Evolutionary conservation across 73 alveolate species (phyloP), one percentile per base, ranked within the genome.

Genomic region (Paraurostyla sp.): DNA sequence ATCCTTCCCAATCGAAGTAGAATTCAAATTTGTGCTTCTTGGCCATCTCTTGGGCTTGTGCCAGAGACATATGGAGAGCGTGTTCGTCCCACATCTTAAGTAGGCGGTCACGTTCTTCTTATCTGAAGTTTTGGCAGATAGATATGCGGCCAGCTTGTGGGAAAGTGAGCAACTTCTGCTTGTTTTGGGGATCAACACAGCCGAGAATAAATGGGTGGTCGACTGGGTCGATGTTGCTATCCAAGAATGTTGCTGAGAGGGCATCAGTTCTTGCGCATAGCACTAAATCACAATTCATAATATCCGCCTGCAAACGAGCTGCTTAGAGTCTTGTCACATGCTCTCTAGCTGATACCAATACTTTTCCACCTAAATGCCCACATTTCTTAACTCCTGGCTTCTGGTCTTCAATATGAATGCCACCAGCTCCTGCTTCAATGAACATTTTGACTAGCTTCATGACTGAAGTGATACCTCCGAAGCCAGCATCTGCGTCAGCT

Each of bases 301-400:
- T 91, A 62, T 96, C 99, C 15, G 99, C 99, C 91, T 96, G 95
- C 22, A 96, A 92, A 51, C 99, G 75, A 59, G 95, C 94, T 20
- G 98, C 98, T 29, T 93, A 68, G 33, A 97, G 93, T 49, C 98
- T 90, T 58, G 88, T 83, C 76, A 95, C 93, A 76, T 95, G 98
- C 88, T 96, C 97, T 71, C 91, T 85, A 23, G 98, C 86, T 41
- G 96, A 76, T 49, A 96, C 98, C 23, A 97, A 92, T 32, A 97
- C 99, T 93, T 96, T 97, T 63, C 99, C 99, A 7, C 98, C 98
- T 95, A 97, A 81, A 91, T 97, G 99, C 23, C 99, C 99, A 82
- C 99, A 97, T 91, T 97, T 97, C 94, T 97, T 97, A 42, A 95
- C 95, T 56, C 98, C 99, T 33, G 99, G 97, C 88, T 94, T 95